A percentile compares a stretch with the other conserved stretches of the same genome.
phyloP scores from a whole-genome alignment of 768 basidiomycete genomes.

The Panus rudis region DNA sequence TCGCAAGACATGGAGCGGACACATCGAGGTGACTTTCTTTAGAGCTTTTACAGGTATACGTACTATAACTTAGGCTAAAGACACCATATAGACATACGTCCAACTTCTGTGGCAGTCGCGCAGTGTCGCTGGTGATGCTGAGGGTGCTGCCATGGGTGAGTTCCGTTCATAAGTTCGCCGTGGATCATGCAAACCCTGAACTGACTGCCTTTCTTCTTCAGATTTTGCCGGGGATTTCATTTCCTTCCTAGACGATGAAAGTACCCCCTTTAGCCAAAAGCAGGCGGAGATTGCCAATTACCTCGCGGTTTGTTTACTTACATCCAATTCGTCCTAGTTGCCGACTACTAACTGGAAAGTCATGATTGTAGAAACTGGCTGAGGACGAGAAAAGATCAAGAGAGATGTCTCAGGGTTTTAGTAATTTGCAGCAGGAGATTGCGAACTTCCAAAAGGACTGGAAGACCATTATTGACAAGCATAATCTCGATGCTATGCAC shows the following conservation, averaged over 20 bases:
- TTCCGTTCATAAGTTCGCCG: no score
- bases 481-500: neutral
- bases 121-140: neutral
- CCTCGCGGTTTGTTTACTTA: neutral
- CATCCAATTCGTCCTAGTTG: no score
- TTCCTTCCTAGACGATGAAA: neutral
- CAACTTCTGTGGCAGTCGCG: neutral
- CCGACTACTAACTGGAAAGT: no score
- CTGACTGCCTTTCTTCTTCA: neutral
- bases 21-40: neutral
- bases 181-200: no score
- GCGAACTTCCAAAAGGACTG: neutral
- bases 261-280: neutral
- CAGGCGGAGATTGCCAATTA: neutral
- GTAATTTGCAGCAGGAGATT: neutral
- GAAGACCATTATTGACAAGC: neutral
- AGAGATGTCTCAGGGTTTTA: neutral
- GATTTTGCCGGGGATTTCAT: neutral
- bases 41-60: neutral
- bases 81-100: neutral
- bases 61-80: no score
- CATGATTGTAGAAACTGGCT: neutral
- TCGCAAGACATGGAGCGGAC: neutral
- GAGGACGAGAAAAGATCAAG: neutral
- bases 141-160: neutral